phyloP scores from a whole-genome alignment of 805 yeast genomes.

The Wickerhamiella spandovensis region DNA sequence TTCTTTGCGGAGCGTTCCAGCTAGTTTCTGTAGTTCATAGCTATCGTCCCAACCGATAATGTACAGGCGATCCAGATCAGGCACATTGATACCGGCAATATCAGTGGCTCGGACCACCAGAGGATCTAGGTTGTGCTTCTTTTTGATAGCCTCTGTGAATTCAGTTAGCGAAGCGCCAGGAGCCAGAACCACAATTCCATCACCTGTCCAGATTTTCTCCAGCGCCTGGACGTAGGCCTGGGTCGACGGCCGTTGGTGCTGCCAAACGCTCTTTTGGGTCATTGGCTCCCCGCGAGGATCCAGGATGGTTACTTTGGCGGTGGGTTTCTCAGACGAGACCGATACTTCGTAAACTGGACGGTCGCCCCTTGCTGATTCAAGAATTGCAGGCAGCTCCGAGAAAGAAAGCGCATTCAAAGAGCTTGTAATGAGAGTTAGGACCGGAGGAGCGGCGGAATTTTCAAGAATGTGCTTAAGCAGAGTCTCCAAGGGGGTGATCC shows the following conservation, averaged over 20 bases:
- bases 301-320: not conserved
- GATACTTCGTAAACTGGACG: not conserved
- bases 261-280: not conserved
- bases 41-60: conserved; percentile 5
- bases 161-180: not conserved
- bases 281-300: conserved; percentile 1
- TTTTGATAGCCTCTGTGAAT: not conserved
- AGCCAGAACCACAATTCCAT: conserved; percentile 7
- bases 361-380: not conserved
- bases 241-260: not conserved
- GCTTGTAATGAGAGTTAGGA: not conserved
- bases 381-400: not conserved
- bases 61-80: conserved; percentile 5
- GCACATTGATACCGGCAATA: conserved; percentile 8
- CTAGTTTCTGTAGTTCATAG: conserved; percentile 2
- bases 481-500: conserved; percentile 11
- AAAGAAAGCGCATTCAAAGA: conserved; percentile 3
- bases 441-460: not conserved
- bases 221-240: not conserved
- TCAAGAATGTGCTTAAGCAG: conserved; percentile 10
- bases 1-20: not conserved
- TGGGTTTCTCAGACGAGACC: not conserved
- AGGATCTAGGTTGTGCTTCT: not conserved
- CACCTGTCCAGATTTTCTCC: conserved; percentile 4
- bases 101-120: conserved; percentile 2